These are phyloP conservation scores for Venturia pyrina DNA, from an alignment of 2,329 filamentous ascomycete species.

Conservation along the genomic window DNA sequence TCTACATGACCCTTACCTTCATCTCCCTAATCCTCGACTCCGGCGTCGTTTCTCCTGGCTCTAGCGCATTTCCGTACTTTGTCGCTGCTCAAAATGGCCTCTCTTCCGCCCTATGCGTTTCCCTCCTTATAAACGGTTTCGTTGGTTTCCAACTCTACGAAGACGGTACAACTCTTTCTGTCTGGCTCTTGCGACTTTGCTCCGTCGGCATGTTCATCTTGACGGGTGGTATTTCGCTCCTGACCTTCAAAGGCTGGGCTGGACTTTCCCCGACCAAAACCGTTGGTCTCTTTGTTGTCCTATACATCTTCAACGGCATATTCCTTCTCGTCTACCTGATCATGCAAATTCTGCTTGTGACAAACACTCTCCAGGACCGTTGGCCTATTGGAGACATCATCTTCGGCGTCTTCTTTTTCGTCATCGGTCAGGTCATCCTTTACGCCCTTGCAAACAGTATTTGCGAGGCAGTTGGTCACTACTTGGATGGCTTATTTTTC, in stretches of 20 bases:
- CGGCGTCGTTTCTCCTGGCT: constrained; percentile 79
- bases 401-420: constrained; percentile 85
- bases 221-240: constrained; percentile 74
- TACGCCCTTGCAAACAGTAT: constrained; percentile 83
- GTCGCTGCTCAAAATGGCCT: constrained; percentile 79
- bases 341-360: constrained; percentile 81
- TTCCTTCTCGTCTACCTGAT: constrained; percentile 76
- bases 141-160: constrained; percentile 98
- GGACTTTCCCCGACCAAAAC: constrained; percentile 80
- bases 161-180: constrained; percentile 83
- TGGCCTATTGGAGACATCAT: constrained; percentile 90
- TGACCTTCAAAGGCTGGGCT: constrained; percentile 88
- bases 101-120: constrained; percentile 75
- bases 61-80: constrained; percentile 78
- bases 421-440: constrained; percentile 82
- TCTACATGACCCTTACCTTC: constrained; percentile 85
- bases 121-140: constrained; percentile 91
- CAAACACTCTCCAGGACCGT: constrained; percentile 82
- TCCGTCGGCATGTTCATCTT: constrained; percentile 77
- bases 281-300: constrained; percentile 76
- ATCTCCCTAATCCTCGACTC: constrained; percentile 85
- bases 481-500: constrained; percentile 89
- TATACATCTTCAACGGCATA: constrained; percentile 85
- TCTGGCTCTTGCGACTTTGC: constrained; percentile 79
- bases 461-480: constrained; percentile 77